phyloP scores from a whole-genome alignment of 306 rosid species.

The Glycine latifolia region DNA sequence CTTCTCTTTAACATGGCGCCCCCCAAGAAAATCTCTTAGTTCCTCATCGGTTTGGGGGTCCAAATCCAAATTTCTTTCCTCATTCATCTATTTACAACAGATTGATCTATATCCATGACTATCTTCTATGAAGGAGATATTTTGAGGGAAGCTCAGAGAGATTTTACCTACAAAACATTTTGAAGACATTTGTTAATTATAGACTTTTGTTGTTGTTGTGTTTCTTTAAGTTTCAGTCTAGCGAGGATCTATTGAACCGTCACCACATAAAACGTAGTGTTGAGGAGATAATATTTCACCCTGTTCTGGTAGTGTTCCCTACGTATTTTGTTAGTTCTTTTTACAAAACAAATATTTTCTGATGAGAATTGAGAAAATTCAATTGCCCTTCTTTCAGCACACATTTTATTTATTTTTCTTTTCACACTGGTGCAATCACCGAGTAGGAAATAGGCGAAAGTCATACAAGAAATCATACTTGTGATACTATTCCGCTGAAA shows the following conservation, averaged over 20 bases:
- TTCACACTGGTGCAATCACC: neutral
- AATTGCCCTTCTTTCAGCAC: neutral
- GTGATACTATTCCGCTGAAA: no score
- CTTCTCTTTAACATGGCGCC: slow-evolving; percentile 84
- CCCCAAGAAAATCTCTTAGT: slow-evolving; percentile 68
- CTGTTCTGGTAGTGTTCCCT: neutral
- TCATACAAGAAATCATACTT: no score
- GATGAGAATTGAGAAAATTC: neutral
- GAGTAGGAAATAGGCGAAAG: no score
- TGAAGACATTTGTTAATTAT: neutral
- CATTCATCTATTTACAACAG: neutral
- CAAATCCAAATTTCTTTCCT: neutral
- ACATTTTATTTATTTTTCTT: neutral
- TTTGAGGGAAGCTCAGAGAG: slow-evolving; percentile 9
- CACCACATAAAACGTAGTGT: no score
- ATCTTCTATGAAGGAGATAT: slow-evolving; percentile 4
- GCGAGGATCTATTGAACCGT: neutral
- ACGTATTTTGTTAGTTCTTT: neutral
- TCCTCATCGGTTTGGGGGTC: neutral
- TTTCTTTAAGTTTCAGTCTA: neutral
- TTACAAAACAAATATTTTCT: neutral
- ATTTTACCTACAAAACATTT: neutral
- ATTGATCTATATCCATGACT: slow-evolving; percentile 19
- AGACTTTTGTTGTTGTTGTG: neutral
- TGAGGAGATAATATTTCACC: neutral